Conservation (phyloP, 306 rosid species). For the Gastrolobium villosum region DNA sequence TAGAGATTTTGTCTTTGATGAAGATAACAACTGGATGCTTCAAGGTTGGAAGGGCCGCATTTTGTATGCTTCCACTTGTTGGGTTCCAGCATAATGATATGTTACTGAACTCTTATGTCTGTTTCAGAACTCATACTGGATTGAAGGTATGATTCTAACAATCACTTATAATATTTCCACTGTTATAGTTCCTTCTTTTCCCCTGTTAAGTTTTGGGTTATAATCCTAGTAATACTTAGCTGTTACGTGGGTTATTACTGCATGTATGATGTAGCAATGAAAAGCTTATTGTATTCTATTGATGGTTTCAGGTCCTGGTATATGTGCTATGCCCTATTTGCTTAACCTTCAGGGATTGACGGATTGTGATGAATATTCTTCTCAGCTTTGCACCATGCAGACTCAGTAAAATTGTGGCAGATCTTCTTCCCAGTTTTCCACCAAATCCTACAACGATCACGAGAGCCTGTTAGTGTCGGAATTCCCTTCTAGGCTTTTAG, state of each 20-base stretch:
- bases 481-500: constrained; percentile 3
- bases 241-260: constrained; percentile 33
- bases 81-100: constrained; percentile 65
- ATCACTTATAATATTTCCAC: constrained; percentile 14
- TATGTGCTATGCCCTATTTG: constrained; percentile 16
- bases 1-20: constrained; percentile 72
- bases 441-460: constrained; percentile 3
- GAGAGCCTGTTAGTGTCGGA: constrained; percentile 26
- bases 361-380: constrained; percentile 20
- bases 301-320: constrained; percentile 43
- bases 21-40: constrained; percentile 77
- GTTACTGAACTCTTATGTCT: constrained; percentile 22
- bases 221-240: constrained; percentile 12
- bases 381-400: constrained; percentile 27
- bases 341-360: constrained; percentile 25
- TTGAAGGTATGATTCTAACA: constrained; percentile 40
- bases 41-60: constrained; percentile 94
- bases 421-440: constrained; percentile 32
- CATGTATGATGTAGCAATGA: constrained; percentile 34
- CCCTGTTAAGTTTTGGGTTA: not conserved
- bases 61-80: constrained; percentile 71
- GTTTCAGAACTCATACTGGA: constrained; percentile 26
- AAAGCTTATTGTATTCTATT: constrained; percentile 35
- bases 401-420: constrained; percentile 11
- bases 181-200: not conserved